Base-by-base conservation (phyloP, 495 filamentous ascomycete genomes). In the Penicillium angulare region DNA sequence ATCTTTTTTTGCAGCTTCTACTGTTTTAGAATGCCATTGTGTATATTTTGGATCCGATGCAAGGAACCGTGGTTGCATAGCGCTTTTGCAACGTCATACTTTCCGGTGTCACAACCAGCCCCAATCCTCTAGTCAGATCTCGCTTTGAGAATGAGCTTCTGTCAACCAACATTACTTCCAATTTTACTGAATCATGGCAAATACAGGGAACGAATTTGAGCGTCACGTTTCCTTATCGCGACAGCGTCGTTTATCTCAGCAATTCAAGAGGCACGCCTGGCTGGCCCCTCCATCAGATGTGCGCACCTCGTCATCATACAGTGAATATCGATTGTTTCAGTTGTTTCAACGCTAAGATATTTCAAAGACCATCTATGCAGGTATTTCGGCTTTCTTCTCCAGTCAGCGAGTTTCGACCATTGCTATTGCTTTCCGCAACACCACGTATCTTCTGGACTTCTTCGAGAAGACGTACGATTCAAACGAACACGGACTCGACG, bases 401-500 rank as follows among this genome's bases (percentile, higher is more conserved):
- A 71, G 80, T 24, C 56, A 78, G 26, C 65, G 75, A 29, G 72
- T 73, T 0, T 72, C 81, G 7, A 74, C 77, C 0, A 71, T 89
- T 15, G 83, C 84, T 4, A 66, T 92, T 40, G 86, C 86, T 5
- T 80, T 87, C 49, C 88, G 90, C 56, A 89, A 95, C 65, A 78
- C 82, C 5, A 86, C 85, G 0, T 95, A 95, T 59, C 77, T 88
- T 17, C 73, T 89, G 29, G 89, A 93, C 61, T 92, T 87, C 51
- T 77, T 80, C 21, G 77, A 91, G 41, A 76, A 81, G 50, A 67
- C 75, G 2, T 67, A 87, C 16, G 22, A 49, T 1, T 21, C 52
- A 2, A 31, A 35, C 5, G 35, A 60, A 1, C 52, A 76, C 20
- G 58, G 67, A 6, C 39, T 66, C 53, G 52, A 60, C 50, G 29